phyloP scores from a whole-genome alignment of 495 filamentous ascomycete species.

The Penicillium psychrofluorescens region DNA sequence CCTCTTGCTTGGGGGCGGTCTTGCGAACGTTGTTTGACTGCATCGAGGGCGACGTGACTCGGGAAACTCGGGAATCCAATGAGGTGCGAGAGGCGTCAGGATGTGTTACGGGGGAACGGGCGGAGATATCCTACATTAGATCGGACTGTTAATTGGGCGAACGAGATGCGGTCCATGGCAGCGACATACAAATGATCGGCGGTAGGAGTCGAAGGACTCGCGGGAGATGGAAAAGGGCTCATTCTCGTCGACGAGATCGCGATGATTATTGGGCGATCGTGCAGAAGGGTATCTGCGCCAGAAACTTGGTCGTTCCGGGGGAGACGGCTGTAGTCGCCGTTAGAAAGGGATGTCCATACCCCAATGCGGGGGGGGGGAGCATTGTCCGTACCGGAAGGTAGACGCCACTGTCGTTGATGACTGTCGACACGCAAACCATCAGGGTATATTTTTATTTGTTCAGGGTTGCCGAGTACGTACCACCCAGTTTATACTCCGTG shows the following conservation, averaged over 20 bases:
- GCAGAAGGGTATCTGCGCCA: conserved; percentile 73
- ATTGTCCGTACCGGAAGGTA: conserved; percentile 73
- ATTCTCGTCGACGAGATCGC: conserved; percentile 65
- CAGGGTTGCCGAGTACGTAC: conserved; percentile 34
- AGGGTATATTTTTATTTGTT: not conserved
- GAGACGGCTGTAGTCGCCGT: conserved; percentile 62
- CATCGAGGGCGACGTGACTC: conserved; percentile 43
- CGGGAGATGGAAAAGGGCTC: conserved; percentile 96
- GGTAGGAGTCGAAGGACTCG: conserved; percentile 96
- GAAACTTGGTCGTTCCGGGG: conserved; percentile 74
- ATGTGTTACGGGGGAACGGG: conserved; percentile 67
- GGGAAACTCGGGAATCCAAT: conserved; percentile 65
- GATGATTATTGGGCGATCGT: conserved; percentile 57
- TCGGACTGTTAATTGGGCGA: not conserved
- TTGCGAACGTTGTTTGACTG: conserved; percentile 44
- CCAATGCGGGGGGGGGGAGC: not conserved
- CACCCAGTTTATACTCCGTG: conserved; percentile 76
- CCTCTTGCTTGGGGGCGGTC: conserved; percentile 58
- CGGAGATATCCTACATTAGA: conserved; percentile 73
- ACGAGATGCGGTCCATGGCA: not conserved
- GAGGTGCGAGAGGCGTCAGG: conserved; percentile 62
- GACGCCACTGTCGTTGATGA: conserved; percentile 93
- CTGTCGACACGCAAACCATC: conserved; percentile 34
- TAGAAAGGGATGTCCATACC: conserved; percentile 6
- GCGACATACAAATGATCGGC: conserved; percentile 81